Percentiles rank a stretch among this genome's conserved stretches.
Conservation (phyloP, 2,329 filamentous ascomycete genomes). For the Fusarium sp. region DNA sequence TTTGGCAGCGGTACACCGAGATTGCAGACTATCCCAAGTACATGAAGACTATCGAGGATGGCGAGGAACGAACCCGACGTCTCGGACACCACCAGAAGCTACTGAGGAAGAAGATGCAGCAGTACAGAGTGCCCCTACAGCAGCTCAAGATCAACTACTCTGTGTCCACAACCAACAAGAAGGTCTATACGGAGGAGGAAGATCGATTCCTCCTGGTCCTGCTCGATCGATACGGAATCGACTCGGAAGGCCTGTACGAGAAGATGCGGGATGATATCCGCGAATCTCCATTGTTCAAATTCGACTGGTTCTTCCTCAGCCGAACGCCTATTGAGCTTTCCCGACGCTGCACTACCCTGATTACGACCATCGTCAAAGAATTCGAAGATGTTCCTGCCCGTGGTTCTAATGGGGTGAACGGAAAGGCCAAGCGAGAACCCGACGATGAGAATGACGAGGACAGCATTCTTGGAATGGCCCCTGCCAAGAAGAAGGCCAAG, state of each 20-base stretch:
- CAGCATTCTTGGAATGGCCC: constrained; percentile 80
- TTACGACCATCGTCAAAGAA: constrained; percentile 94
- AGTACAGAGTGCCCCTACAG: constrained; percentile 96
- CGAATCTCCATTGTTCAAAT: constrained; percentile 93
- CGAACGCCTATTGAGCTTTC: constrained; percentile 93
- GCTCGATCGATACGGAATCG: constrained; percentile 91
- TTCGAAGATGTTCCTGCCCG: constrained; percentile 78
- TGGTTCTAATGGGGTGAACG: constrained; percentile 70
- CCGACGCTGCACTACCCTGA: constrained; percentile 90
- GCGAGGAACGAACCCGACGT: constrained; percentile 89
- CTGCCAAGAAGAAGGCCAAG: constrained; percentile 96
- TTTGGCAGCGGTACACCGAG: constrained; percentile 95
- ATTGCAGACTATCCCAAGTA: constrained; percentile 91
- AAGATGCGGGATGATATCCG: constrained; percentile 97
- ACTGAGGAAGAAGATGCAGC: constrained; percentile 92
- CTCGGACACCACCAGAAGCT: constrained; percentile 94
- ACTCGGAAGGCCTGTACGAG: constrained; percentile 90
- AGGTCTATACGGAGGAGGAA: constrained; percentile 98
- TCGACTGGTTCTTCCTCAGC: constrained; percentile 99
- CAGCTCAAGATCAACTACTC: constrained; percentile 99
- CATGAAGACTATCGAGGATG: constrained; percentile 88
- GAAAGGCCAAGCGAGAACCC: constrained; percentile 77
- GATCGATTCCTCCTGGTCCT: constrained; percentile 95
- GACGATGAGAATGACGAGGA: constrained; percentile 89
- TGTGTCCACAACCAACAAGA: constrained; percentile 99